Evolutionary conservation across 1,284 basidiomycete genomes (phyloP).

Genomic region (Xanthoconium separans): DNA sequence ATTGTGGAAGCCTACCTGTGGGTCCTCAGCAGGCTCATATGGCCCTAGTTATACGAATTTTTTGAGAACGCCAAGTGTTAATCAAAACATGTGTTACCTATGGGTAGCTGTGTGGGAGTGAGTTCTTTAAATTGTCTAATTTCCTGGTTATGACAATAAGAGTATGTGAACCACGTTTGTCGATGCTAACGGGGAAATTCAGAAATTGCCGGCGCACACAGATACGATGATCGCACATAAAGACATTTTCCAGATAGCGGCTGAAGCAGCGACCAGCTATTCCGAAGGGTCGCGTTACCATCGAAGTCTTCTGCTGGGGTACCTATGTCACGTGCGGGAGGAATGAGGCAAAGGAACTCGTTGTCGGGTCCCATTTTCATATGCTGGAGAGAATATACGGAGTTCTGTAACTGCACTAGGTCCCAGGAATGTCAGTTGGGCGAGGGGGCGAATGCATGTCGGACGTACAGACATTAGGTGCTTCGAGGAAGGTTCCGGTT

Average conservation of each 20-base stretch:
- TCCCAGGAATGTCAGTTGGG: slow-evolving; percentile 12
- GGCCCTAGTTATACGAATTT: slow-evolving; percentile 46
- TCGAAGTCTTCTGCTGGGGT: slow-evolving; percentile 49
- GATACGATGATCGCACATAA: slow-evolving; percentile 58
- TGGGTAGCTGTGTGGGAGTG: slow-evolving; percentile 53
- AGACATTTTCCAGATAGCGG: slow-evolving; percentile 74
- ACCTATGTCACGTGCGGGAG: slow-evolving; percentile 55
- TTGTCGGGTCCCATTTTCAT: slow-evolving; percentile 69
- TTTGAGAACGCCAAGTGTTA: slow-evolving; percentile 20
- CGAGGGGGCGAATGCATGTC: slow-evolving; percentile 11
- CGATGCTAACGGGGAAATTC: slow-evolving; percentile 52
- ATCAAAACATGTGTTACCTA: slow-evolving; percentile 45
- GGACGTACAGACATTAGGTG: slow-evolving; percentile 31
- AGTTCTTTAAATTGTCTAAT: slow-evolving; percentile 88
- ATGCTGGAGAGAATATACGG: slow-evolving; percentile 54
- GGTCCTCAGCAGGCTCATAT: slow-evolving; percentile 78
- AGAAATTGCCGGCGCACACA: slow-evolving; percentile 16
- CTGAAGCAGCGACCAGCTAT: slow-evolving; percentile 78
- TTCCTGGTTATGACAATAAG: slow-evolving; percentile 89
- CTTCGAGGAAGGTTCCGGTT: slow-evolving; percentile 21
- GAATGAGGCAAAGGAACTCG: slow-evolving; percentile 74
- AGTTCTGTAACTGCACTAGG: slow-evolving; percentile 16
- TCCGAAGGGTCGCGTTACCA: slow-evolving; percentile 60
- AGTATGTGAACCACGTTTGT: slow-evolving; percentile 94
- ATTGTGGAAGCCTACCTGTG: slow-evolving; percentile 49